Conservation (phyloP, 1,139 yeast genomes). For the Chernovozyma sophiae-reginae region DNA sequence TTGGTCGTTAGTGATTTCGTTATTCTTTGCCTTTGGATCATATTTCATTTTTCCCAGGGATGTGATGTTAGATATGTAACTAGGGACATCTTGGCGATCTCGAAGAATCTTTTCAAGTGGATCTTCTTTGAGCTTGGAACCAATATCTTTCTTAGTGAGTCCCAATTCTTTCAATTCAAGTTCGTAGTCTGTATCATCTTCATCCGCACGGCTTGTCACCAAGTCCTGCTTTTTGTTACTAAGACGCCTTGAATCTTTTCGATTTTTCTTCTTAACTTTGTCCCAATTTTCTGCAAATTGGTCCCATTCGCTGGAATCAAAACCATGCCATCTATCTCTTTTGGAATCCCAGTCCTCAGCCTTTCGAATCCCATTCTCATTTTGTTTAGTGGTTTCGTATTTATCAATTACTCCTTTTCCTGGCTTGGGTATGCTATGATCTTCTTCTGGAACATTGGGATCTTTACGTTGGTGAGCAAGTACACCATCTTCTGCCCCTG, state of each 20-base stretch:
- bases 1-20: constrained; percentile 41
- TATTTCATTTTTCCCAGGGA: constrained; percentile 30
- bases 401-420: constrained; percentile 34
- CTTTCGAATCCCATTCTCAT: constrained; percentile 24
- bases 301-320: constrained; percentile 56
- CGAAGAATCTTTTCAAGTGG: constrained; percentile 37
- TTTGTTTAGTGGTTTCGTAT: constrained; percentile 12
- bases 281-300: constrained; percentile 47
- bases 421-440: constrained; percentile 27
- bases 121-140: constrained; percentile 29
- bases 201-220: constrained; percentile 22
- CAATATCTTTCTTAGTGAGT: constrained; percentile 22
- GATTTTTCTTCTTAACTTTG: constrained; percentile 21
- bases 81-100: constrained; percentile 52
- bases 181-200: constrained; percentile 47
- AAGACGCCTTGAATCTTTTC: constrained; percentile 9
- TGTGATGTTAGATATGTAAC: constrained; percentile 40
- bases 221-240: constrained; percentile 9
- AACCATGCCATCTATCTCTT: constrained; percentile 78
- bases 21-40: constrained; percentile 56
- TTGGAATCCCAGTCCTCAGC: constrained; percentile 59
- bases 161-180: constrained; percentile 49
- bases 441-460: constrained; percentile 17
- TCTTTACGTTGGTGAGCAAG: constrained; percentile 23
- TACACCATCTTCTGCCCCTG: constrained; percentile 12